A percentile compares a stretch with the other conserved stretches of the same genome.
These are phyloP conservation scores for Candida sp. DNA, from an alignment of 1,139 yeast genomes.

Conservation along the genomic window DNA sequence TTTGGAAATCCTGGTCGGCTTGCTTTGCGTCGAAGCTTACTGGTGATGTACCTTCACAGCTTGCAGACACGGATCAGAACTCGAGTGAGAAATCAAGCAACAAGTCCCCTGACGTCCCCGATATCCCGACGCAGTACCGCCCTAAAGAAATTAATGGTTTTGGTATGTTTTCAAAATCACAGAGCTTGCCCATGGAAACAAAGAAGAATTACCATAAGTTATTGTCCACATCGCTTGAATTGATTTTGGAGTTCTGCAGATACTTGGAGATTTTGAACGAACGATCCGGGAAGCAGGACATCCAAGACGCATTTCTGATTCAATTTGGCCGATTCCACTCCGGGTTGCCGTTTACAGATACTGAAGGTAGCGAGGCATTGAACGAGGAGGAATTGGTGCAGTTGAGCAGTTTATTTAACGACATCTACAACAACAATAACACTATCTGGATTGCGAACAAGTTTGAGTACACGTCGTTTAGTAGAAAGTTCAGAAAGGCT, in stretches of 20 bases:
- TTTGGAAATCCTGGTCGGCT: background rate
- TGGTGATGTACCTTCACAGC: background rate
- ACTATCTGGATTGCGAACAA: conserved; percentile 11
- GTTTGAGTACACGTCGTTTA: conserved; percentile 10
- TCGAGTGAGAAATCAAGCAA: background rate
- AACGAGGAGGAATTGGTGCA: conserved; percentile 8
- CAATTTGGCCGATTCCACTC: conserved; percentile 9
- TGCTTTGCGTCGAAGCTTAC: background rate
- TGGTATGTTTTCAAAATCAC: conserved; percentile 8
- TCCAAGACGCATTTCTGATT: conserved; percentile 5
- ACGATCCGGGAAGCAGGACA: conserved; percentile 7
- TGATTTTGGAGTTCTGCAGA: conserved; percentile 9
- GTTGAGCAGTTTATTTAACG: conserved; percentile 7
- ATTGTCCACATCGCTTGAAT: background rate
- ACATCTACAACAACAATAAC: conserved; percentile 6
- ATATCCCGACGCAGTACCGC: conserved; percentile 8
- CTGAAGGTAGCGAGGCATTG: conserved; percentile 1
- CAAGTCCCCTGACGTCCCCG: conserved; percentile 1
- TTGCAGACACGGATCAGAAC: background rate
- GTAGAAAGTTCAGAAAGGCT: conserved; percentile 7
- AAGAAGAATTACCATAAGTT: conserved; percentile 6
- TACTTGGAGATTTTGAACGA: conserved; percentile 9
- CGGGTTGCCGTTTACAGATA: conserved; percentile 8
- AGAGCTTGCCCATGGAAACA: conserved; percentile 4
- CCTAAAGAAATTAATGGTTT: conserved; percentile 10